These are phyloP conservation scores for Lichtheimia ramosa DNA, from an alignment of 371 early-diverging fungal genomes.

Conservation along the genomic window DNA sequence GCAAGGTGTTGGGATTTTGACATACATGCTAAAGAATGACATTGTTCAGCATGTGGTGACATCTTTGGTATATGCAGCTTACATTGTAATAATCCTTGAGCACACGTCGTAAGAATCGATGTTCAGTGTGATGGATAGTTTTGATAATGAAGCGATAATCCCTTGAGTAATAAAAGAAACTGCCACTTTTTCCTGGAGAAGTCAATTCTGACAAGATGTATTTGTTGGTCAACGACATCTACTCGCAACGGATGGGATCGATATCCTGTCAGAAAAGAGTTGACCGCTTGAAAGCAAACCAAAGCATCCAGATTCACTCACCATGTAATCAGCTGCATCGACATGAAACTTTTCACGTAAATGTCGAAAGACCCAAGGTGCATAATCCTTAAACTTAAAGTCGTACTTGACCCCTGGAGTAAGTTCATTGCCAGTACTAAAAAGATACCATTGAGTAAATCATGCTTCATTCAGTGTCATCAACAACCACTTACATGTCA, in stretches of 20 bases:
- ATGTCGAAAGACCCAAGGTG: conserved; percentile 94
- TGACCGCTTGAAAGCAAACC: too few species aligned
- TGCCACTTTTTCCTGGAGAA: conserved; percentile 93
- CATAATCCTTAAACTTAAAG: conserved; percentile 98
- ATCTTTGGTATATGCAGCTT: not conserved
- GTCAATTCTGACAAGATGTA: conserved; percentile 95
- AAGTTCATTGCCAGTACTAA: conserved; percentile 87
- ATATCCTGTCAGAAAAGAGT: too few species aligned
- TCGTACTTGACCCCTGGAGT: conserved; percentile 94
- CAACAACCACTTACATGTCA: conserved; percentile 66
- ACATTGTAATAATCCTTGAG: conserved; percentile 83
- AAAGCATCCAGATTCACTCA: not conserved
- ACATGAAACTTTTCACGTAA: conserved; percentile 88
- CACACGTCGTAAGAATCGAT: conserved; percentile 87
- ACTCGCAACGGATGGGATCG: conserved; percentile 10
- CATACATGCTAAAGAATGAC: conserved; percentile 70
- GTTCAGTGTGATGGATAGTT: conserved; percentile 93
- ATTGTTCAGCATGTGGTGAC: not conserved
- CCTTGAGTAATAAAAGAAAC: conserved; percentile 95
- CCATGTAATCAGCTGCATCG: conserved; percentile 92
- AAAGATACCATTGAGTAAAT: conserved; percentile 8
- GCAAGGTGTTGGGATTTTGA: conserved; percentile 89
- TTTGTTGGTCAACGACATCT: conserved; percentile 89
- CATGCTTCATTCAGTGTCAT: not conserved
- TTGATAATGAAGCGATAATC: conserved; percentile 98